Conservation (phyloP, 176 grass and related monocot species). For the Neostapfia colusana region DNA sequence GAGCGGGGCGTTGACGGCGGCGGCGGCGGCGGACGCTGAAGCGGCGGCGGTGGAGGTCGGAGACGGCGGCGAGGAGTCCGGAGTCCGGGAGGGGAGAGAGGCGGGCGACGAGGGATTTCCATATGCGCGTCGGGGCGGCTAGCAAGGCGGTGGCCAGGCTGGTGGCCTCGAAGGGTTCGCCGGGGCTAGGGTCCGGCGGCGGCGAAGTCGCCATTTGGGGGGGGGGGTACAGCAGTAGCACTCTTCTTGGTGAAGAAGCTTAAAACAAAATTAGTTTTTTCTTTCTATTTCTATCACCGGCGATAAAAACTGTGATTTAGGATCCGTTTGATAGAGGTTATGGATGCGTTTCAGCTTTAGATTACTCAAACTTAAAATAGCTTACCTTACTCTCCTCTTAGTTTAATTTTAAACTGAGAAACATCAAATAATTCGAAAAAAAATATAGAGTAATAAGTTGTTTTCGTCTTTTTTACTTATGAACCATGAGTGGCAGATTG, state of each 20-base stretch:
- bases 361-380: too few species aligned
- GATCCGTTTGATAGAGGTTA: too few species aligned
- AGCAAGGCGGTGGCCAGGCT: not conserved
- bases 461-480: too few species aligned
- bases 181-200: conserved; percentile 45
- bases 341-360: too few species aligned
- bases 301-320: too few species aligned
- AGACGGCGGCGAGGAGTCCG: conserved; percentile 37
- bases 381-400: too few species aligned
- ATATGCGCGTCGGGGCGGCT: conserved; percentile 16
- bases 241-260: not conserved
- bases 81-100: conserved; percentile 37
- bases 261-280: too few species aligned
- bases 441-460: too few species aligned
- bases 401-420: too few species aligned
- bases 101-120: conserved; percentile 41
- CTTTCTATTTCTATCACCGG: not conserved
- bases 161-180: conserved; percentile 18
- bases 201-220: conserved; percentile 38
- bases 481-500: too few species aligned
- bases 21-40: conserved; percentile 22
- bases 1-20: conserved; percentile 30
- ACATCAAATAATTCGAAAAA: too few species aligned
- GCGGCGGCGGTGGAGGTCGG: conserved; percentile 41
- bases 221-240: too few species aligned